Conservation (phyloP, 2,329 filamentous ascomycete genomes). For the Colletotrichum somersetense region DNA sequence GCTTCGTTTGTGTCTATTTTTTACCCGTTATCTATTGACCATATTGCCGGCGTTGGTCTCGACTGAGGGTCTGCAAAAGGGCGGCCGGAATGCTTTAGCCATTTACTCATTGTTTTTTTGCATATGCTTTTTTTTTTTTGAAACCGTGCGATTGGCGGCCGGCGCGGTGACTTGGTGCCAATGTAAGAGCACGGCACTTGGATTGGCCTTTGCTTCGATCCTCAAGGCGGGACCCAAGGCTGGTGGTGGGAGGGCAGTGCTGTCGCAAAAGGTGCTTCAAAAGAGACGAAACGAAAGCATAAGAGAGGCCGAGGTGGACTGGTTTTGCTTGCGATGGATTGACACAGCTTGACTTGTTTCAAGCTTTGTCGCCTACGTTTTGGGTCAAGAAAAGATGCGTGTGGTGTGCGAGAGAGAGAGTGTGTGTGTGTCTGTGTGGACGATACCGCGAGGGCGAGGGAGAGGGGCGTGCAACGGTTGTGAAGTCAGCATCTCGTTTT, state of each 20-base stretch:
- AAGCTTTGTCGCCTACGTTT: slow-evolving; percentile 32
- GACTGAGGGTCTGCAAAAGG: slow-evolving; percentile 12
- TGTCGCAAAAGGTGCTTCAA: slow-evolving; percentile 26
- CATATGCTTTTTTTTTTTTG: neutral
- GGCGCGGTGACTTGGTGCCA: neutral
- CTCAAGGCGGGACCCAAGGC: slow-evolving; percentile 9
- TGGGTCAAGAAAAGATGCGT: slow-evolving; percentile 21
- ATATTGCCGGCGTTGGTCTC: slow-evolving; percentile 37
- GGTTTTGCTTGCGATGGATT: slow-evolving; percentile 34
- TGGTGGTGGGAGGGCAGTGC: slow-evolving; percentile 5
- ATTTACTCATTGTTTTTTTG: slow-evolving; percentile 5
- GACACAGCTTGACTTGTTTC: slow-evolving; percentile 38
- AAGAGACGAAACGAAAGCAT: slow-evolving; percentile 40
- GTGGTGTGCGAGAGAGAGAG: neutral
- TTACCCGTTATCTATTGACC: slow-evolving; percentile 34
- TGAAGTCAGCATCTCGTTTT: slow-evolving; percentile 24
- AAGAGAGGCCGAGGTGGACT: slow-evolving; percentile 27
- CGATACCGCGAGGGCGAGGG: slow-evolving; percentile 1
- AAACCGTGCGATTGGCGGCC: neutral
- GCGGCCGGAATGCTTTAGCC: slow-evolving; percentile 12
- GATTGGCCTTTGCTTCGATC: slow-evolving; percentile 13
- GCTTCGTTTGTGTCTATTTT: slow-evolving; percentile 37
- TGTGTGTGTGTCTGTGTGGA: slow-evolving; percentile 2
- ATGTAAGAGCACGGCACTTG: neutral
- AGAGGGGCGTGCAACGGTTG: slow-evolving; percentile 2